Evolutionary conservation across 805 yeast species (phyloP), one percentile per base, ranked within the genome.

Genomic region (Suhomyces kilbournensis): DNA sequence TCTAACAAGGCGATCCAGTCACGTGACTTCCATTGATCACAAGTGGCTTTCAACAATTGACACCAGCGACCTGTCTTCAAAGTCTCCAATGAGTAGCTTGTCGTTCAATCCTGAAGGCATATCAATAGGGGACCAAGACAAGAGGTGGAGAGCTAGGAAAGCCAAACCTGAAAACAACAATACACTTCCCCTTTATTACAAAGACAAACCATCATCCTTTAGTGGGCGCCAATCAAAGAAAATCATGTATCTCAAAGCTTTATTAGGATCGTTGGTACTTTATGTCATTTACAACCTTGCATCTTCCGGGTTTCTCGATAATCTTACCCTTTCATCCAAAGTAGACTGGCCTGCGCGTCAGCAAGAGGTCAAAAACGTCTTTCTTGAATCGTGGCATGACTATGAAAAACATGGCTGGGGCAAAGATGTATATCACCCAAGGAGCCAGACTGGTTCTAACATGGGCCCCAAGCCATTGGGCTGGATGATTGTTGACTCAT

Each of bases 401-500:
- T 92, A 92, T 63, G 82, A 81, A 48, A 69, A 75, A 25, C 76
- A 88, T 62, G 97, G 88, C 0, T 90, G 96, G 92, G 97, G 97
- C 7, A 77, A 75, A 53, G 97, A 91, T 64, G 81, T 84, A 1
- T 91, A 86, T 62, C 75, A 76, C 40, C 97, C 97, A 0, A 62
- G 87, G n/a, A 66, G 79, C 7, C 80, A 83, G 48, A 67, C 60
- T 1, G 89, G 88, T 22, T 73, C 79, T 52, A 87, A 90, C 64
- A 87, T 90, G 90, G 91, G 93, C 4, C 82, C 84, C 3, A 59
- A 76, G 49, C 97, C 97, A 1, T 68, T 92, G 57, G 97, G 97
- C 1, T 91, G 97, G 97, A 88, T 91, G 64, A 85, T 91, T 61
- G 94, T 92, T 4, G 97, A 91, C 67, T 79, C 93, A 0, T 69